Percentiles rank a stretch among this genome's conserved stretches.
Conservation (phyloP, 1,284 basidiomycete genomes). For the Coniferiporia weirii region DNA sequence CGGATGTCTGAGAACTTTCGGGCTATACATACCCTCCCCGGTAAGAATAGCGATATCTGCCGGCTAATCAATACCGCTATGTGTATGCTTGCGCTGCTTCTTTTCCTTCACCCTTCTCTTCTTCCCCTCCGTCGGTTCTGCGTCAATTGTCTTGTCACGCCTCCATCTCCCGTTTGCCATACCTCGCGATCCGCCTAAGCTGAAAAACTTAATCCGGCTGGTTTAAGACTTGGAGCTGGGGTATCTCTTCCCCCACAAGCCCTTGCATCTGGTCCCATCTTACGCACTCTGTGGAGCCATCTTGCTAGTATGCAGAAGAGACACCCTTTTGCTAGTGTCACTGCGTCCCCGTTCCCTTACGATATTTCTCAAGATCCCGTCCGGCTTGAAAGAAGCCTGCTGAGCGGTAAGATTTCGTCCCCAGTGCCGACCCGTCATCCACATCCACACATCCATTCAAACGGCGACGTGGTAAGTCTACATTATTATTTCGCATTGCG, state of each 20-base stretch:
- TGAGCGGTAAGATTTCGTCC: background rate
- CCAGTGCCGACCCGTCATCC: background rate
- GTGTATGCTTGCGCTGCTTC: background rate
- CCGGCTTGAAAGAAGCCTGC: background rate
- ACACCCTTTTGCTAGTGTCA: slow-evolving; percentile 14
- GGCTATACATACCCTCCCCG: background rate
- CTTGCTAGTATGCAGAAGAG: background rate
- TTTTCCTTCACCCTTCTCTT: background rate
- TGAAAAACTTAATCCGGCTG: background rate
- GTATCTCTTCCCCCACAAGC: background rate
- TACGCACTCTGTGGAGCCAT: background rate
- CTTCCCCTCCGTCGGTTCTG: background rate
- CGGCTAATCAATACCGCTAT: background rate
- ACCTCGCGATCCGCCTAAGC: background rate
- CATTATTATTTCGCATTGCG: background rate
- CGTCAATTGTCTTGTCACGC: background rate
- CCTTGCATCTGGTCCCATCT: background rate
- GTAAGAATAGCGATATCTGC: background rate
- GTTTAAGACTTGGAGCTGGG: background rate
- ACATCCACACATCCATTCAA: background rate
- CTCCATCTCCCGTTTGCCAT: background rate
- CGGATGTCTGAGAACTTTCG: background rate
- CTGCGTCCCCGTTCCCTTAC: background rate
- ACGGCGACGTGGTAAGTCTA: background rate
- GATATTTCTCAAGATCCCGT: background rate